Evolutionary conservation across 495 filamentous ascomycete genomes (phyloP).

Genomic region (Penicillium bovifimosum): DNA sequence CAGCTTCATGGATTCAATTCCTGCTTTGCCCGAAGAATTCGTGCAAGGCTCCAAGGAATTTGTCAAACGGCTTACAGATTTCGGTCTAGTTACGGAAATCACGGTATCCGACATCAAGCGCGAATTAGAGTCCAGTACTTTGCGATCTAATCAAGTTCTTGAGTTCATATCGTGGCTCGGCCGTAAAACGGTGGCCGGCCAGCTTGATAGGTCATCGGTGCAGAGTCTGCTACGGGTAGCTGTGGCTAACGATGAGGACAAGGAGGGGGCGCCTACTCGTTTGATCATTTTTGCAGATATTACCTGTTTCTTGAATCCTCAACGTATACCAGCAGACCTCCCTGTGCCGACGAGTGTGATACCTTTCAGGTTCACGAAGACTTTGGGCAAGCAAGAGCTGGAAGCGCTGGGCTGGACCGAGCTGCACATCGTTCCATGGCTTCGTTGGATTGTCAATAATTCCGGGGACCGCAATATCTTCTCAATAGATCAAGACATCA

Average conservation of each 20-base stretch:
- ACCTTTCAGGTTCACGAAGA: slow-evolving; percentile 71
- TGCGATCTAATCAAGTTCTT: slow-evolving; percentile 66
- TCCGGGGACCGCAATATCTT: slow-evolving; percentile 42
- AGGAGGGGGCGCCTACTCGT: slow-evolving; percentile 49
- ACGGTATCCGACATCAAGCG: slow-evolving; percentile 78
- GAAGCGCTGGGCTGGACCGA: slow-evolving; percentile 79
- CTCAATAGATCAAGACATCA: slow-evolving; percentile 54
- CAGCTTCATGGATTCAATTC: slow-evolving; percentile 86
- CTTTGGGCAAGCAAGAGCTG: slow-evolving; percentile 54
- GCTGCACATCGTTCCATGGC: slow-evolving; percentile 75
- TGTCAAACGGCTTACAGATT: slow-evolving; percentile 68
- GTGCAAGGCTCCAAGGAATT: slow-evolving; percentile 58
- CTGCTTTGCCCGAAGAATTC: slow-evolving; percentile 74
- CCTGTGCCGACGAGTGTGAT: slow-evolving; percentile 79
- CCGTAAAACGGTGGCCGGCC: slow-evolving; percentile 56
- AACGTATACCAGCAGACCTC: slow-evolving; percentile 71
- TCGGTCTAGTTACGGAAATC: slow-evolving; percentile 75
- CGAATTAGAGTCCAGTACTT: slow-evolving; percentile 70
- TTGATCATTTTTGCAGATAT: slow-evolving; percentile 75
- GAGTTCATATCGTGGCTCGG: slow-evolving; percentile 81
- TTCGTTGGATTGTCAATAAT: slow-evolving; percentile 67
- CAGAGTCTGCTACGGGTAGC: slow-evolving; percentile 69
- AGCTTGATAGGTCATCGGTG: slow-evolving; percentile 59
- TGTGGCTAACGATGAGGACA: slow-evolving; percentile 69
- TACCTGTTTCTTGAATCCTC: slow-evolving; percentile 63